A percentile compares a stretch with the other conserved stretches of the same genome.
Evolutionary conservation across 768 basidiomycete genomes (phyloP).

Genomic region (Collybia sp.): DNA sequence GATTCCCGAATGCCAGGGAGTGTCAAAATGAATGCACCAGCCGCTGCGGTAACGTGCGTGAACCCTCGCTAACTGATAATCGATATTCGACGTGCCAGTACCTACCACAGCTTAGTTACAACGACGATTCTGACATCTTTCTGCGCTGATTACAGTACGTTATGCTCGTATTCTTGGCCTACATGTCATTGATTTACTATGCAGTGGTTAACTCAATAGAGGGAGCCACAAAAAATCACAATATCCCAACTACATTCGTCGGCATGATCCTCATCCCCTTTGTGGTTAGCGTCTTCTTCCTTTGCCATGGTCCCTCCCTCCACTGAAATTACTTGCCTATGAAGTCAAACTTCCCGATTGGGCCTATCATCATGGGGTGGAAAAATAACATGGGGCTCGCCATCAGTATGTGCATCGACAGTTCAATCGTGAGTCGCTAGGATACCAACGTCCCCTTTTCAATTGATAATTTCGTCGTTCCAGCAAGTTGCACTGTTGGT

Average conservation of each 20-base stretch:
- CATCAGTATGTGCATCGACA: slow-evolving; percentile 78
- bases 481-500: slow-evolving; percentile 87
- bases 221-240: slow-evolving; percentile 77
- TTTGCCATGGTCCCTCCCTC: too few species aligned
- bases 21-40: slow-evolving; percentile 64
- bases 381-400: slow-evolving; percentile 65
- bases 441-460: too few species aligned
- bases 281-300: slow-evolving; percentile 47
- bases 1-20: slow-evolving; percentile 18
- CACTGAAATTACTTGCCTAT: too few species aligned
- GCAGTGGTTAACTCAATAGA: slow-evolving; percentile 89
- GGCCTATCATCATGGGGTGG: slow-evolving; percentile 58
- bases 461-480: neutral
- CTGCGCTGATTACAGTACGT: slow-evolving; percentile 83
- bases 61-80: neutral
- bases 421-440: slow-evolving; percentile 61
- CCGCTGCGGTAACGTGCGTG: slow-evolving; percentile 57
- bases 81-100: neutral
- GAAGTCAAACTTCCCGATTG: too few species aligned
- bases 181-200: slow-evolving; percentile 6
- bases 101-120: slow-evolving; percentile 23
- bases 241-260: slow-evolving; percentile 82
- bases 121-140: slow-evolving; percentile 83
- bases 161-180: slow-evolving; percentile 5
- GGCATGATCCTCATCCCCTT: slow-evolving; percentile 85